These are phyloP conservation scores for Fraxinus dipetala DNA, from an alignment of 305 asterid species.

Conservation along the genomic window DNA sequence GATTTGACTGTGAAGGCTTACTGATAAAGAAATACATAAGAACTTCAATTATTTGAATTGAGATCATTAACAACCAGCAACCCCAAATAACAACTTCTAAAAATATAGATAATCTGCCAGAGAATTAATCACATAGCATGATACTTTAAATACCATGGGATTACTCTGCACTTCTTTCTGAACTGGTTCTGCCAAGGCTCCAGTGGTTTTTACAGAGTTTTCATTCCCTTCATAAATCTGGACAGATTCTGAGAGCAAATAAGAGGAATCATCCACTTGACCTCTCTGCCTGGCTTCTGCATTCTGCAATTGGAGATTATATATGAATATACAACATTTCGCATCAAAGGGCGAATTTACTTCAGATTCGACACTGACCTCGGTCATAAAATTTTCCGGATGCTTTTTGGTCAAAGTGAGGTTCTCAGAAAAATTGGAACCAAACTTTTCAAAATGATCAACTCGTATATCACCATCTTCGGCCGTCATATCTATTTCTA, in stretches of 20 bases:
- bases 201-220: constrained; percentile 22
- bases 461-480: constrained; percentile 18
- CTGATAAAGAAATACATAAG: neutral
- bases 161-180: constrained; percentile 15
- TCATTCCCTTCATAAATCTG: constrained; percentile 26
- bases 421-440: constrained; percentile 23
- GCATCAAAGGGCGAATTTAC: constrained; percentile 9
- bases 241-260: constrained; percentile 25
- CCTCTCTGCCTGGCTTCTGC: constrained; percentile 18
- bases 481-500: constrained; percentile 21
- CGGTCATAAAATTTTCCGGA: constrained; percentile 12
- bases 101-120: neutral
- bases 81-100: constrained; percentile 3
- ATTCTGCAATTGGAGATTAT: constrained; percentile 31
- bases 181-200: constrained; percentile 20
- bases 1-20: neutral
- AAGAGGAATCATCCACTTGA: constrained; percentile 20
- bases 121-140: constrained; percentile 10
- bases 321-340: constrained; percentile 8
- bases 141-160: constrained; percentile 28
- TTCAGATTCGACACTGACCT: constrained; percentile 36
- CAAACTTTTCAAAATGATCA: constrained; percentile 23
- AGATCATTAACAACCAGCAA: neutral
- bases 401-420: constrained; percentile 28
- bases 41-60: constrained; percentile 6